Percentiles rank a stretch among this genome's conserved stretches.
phyloP scores from a whole-genome alignment of 2,329 filamentous ascomycete species.

The Aspergillus fijiensis region DNA sequence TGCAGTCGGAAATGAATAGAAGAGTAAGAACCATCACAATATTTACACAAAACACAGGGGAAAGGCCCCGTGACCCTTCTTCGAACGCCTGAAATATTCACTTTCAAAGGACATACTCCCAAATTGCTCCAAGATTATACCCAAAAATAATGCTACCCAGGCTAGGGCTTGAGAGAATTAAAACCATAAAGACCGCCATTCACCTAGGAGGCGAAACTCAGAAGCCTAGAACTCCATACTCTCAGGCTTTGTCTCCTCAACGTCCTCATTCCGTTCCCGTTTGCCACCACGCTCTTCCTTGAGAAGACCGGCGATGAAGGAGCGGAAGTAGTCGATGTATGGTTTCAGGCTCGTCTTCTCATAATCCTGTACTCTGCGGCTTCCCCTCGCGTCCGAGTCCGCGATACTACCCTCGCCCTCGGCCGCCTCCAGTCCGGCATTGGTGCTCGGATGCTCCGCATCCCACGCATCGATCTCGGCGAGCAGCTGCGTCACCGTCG shows the following conservation, averaged over 20 bases:
- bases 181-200: background rate
- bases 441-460: slow-evolving; percentile 30
- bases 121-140: slow-evolving; percentile 13
- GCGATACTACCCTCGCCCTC: slow-evolving; percentile 39
- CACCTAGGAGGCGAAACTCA: background rate
- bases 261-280: slow-evolving; percentile 53
- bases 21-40: background rate
- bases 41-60: background rate
- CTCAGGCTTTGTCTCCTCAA: slow-evolving; percentile 42
- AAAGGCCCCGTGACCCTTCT: background rate
- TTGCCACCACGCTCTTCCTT: slow-evolving; percentile 66
- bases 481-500: slow-evolving; percentile 79
- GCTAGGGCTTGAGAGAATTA: background rate
- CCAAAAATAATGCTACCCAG: background rate
- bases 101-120: background rate
- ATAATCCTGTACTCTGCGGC: slow-evolving; percentile 70
- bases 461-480: slow-evolving; percentile 84
- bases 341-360: slow-evolving; percentile 95
- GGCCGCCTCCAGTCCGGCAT: slow-evolving; percentile 43
- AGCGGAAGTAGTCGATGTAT: slow-evolving; percentile 85
- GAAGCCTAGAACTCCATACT: slow-evolving; percentile 64
- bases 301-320: slow-evolving; percentile 74
- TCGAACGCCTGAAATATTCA: slow-evolving; percentile 9
- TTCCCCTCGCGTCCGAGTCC: slow-evolving; percentile 34
- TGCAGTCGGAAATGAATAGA: background rate